phyloP scores from a whole-genome alignment of 345 rosid genomes.

The Iberis pinnata region DNA sequence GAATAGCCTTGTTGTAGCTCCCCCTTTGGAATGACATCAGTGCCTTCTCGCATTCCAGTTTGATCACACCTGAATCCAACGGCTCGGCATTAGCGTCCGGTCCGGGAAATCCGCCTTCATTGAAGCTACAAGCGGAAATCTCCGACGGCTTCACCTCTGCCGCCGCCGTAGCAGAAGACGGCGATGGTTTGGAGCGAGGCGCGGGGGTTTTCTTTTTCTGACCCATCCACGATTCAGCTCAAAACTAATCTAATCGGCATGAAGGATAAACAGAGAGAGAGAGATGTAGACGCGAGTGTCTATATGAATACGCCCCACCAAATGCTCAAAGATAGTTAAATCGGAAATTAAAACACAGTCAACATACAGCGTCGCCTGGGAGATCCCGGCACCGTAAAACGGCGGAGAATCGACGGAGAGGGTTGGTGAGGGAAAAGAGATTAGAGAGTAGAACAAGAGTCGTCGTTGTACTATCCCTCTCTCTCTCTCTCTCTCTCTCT shows the following conservation, averaged over 20 bases:
- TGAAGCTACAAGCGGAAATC: conserved; percentile 1
- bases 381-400: conserved; percentile 2
- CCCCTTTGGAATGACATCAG: conserved; percentile 72
- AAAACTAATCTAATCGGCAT: conserved; percentile 34
- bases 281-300: not conserved
- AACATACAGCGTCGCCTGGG: not conserved
- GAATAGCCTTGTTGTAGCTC: conserved; percentile 73
- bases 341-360: conserved; percentile 9
- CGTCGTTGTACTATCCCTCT: conserved; percentile 12
- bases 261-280: conserved; percentile 20
- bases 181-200: conserved; percentile 51
- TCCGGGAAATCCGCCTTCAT: conserved; percentile 6
- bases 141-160: conserved; percentile 21
- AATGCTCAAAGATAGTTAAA: conserved; percentile 16
- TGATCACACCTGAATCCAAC: conserved; percentile 34
- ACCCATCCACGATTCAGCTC: conserved; percentile 51
- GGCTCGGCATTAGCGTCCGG: conserved; percentile 30
- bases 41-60: conserved; percentile 81
- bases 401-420: conserved; percentile 37
- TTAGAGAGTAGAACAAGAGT: conserved; percentile 19
- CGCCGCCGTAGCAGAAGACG: conserved; percentile 21
- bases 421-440: conserved; percentile 32
- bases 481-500: no score
- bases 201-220: conserved; percentile 59
- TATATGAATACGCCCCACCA: not conserved